phyloP scores from a whole-genome alignment of 495 filamentous ascomycete species.

The Podospora tetraspora region DNA sequence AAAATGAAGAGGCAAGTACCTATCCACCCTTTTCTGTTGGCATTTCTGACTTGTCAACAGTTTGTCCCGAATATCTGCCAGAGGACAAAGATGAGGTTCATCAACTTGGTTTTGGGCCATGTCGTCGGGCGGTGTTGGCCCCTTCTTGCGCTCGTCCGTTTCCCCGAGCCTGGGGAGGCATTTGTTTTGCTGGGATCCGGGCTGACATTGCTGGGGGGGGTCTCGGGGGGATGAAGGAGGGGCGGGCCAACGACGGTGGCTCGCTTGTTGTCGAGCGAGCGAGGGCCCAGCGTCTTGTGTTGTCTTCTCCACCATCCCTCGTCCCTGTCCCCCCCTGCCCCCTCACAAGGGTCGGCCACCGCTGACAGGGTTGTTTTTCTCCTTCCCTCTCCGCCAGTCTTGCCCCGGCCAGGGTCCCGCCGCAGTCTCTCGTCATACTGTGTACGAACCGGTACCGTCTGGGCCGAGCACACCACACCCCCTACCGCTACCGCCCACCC shows the following conservation, averaged over 20 bases:
- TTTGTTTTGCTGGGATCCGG: neutral
- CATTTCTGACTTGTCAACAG: neutral
- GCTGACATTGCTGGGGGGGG: neutral
- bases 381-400: slow-evolving; percentile 3
- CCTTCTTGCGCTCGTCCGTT: neutral
- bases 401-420: slow-evolving; percentile 11
- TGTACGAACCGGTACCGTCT: slow-evolving; percentile 19
- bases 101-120: too few relatives aligned
- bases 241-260: neutral
- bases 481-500: neutral
- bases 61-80: neutral
- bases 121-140: too few relatives aligned
- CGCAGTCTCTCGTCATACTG: neutral
- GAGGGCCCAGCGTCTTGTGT: neutral
- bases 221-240: neutral
- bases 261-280: neutral
- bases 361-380: neutral
- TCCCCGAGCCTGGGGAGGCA: neutral
- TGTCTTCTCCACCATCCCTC: neutral
- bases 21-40: too few relatives aligned
- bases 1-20: too few relatives aligned
- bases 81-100: too few relatives aligned
- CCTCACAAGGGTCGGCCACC: neutral
- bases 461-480: slow-evolving; percentile 18
- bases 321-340: slow-evolving; percentile 1